phyloP scores from a whole-genome alignment of 257 asterid species.

The Solanum pinnatisectum region DNA sequence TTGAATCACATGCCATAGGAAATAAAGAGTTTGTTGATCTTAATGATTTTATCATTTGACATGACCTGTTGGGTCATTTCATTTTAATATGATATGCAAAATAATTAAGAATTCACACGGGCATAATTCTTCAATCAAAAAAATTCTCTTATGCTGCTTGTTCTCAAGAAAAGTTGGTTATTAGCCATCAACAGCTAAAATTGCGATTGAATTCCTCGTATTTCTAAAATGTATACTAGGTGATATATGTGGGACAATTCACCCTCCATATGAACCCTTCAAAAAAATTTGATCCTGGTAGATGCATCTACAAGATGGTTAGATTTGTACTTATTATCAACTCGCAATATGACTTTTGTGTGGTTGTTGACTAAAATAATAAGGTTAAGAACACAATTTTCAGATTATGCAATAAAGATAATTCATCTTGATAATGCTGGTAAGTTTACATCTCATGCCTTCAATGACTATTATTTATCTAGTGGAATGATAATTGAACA shows the following conservation, averaged over 20 bases:
- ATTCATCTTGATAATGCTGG: not conserved
- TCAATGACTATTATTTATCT: not conserved
- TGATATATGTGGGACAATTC: too few species aligned
- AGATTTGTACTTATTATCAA: not conserved
- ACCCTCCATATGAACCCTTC: not conserved
- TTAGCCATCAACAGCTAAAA: too few species aligned
- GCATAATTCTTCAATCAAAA: not conserved
- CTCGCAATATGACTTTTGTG: not conserved
- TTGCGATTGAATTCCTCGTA: too few species aligned
- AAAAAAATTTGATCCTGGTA: not conserved
- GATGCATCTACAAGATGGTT: not conserved
- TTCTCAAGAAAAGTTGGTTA: not conserved
- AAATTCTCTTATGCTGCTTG: not conserved
- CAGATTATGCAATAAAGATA: not conserved
- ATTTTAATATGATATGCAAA: not conserved
- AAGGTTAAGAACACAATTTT: not conserved
- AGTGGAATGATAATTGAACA: not conserved
- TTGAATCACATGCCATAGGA: not conserved
- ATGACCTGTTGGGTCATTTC: not conserved
- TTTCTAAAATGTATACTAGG: too few species aligned
- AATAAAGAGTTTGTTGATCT: not conserved
- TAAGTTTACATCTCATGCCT: not conserved
- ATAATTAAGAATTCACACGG: not conserved
- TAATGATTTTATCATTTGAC: not conserved
- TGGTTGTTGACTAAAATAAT: not conserved